Evolutionary conservation across 345 rosid genomes (phyloP).

Genomic region (Erodium maritimum): DNA sequence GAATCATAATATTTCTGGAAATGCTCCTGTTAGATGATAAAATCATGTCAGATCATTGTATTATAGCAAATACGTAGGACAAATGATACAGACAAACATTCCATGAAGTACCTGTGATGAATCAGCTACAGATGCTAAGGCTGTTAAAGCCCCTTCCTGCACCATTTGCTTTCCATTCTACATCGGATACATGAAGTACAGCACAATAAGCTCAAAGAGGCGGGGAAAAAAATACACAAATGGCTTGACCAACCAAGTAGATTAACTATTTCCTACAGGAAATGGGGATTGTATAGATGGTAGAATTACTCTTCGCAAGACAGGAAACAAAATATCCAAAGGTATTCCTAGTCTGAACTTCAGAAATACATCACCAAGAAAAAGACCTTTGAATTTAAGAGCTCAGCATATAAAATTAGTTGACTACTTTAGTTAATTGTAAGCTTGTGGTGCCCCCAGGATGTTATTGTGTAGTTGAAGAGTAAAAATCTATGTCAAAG

Average conservation of each 20-base stretch:
- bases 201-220: neutral
- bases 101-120: slow-evolving; percentile 71
- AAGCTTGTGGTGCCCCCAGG: neutral
- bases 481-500: too few relatives aligned
- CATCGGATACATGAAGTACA: slow-evolving; percentile 3
- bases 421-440: neutral
- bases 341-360: too few relatives aligned
- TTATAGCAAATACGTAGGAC: neutral
- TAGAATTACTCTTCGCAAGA: neutral
- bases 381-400: too few relatives aligned
- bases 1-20: slow-evolving; percentile 95
- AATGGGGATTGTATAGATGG: neutral
- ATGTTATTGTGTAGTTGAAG: neutral
- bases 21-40: slow-evolving; percentile 45
- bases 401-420: too few relatives aligned
- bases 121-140: slow-evolving; percentile 98
- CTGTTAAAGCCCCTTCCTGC: slow-evolving; percentile 99
- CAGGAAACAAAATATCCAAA: neutral
- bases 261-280: neutral
- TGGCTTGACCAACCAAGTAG: neutral
- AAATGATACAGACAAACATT: neutral
- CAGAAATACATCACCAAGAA: too few relatives aligned
- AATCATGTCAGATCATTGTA: neutral
- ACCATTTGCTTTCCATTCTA: slow-evolving; percentile 99
- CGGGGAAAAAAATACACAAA: neutral